phyloP scores from a whole-genome alignment of 1,139 yeast species.

The Geotrichum carabidarum region DNA sequence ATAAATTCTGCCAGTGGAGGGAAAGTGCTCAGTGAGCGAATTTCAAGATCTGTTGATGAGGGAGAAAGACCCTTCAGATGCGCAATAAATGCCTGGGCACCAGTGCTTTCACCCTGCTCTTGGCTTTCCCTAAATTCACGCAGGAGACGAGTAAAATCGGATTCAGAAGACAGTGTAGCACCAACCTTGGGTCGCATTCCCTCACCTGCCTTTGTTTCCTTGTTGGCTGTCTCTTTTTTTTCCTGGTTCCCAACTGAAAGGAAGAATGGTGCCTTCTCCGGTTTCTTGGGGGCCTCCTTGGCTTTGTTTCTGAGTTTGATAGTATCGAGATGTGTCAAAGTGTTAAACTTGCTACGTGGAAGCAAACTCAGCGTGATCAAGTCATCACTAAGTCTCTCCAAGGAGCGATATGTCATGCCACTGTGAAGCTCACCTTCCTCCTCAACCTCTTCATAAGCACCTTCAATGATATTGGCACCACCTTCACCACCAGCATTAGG shows the following conservation, averaged over 20 bases:
- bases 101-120: not conserved
- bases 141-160: conserved; percentile 64
- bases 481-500: conserved; percentile 87
- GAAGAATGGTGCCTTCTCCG: conserved; percentile 80
- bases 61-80: conserved; percentile 66
- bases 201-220: conserved; percentile 38
- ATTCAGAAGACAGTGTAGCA: conserved; percentile 48
- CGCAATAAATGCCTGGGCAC: conserved; percentile 43
- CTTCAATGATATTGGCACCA: conserved; percentile 69
- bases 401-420: conserved; percentile 46
- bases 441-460: conserved; percentile 53
- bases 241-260: conserved; percentile 52
- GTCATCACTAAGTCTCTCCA: conserved; percentile 58
- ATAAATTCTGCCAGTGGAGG: conserved; percentile 63
- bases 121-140: conserved; percentile 43
- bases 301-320: conserved; percentile 88
- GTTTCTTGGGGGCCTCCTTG: conserved; percentile 79
- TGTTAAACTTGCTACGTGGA: conserved; percentile 73
- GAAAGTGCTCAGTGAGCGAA: conserved; percentile 64
- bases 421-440: conserved; percentile 20
- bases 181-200: conserved; percentile 21
- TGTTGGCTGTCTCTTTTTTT: conserved; percentile 30
- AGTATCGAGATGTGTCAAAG: conserved; percentile 73
- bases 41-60: conserved; percentile 74
- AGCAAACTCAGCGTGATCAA: conserved; percentile 71